phyloP scores from a whole-genome alignment of 495 filamentous ascomycete genomes.

The Zalerion maritima region DNA sequence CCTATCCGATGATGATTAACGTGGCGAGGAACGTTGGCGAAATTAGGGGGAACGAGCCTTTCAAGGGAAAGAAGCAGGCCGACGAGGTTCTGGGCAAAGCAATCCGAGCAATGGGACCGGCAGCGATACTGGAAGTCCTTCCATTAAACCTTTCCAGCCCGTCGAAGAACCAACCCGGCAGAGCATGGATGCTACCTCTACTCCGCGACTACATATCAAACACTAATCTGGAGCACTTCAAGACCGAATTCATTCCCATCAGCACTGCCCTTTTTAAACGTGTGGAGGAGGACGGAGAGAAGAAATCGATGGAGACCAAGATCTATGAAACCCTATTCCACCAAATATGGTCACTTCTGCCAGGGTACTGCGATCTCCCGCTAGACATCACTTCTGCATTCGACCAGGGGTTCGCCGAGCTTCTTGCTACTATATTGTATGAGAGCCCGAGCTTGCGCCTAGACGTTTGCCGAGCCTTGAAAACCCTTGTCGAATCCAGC shows the following conservation, averaged over 20 bases:
- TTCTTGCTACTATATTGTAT: conserved; percentile 82
- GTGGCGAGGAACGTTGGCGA: conserved; percentile 71
- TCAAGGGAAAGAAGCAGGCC: conserved; percentile 87
- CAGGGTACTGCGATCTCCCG: conserved; percentile 87
- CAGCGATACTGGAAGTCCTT: conserved; percentile 60
- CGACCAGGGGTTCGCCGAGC: conserved; percentile 82
- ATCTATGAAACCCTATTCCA: conserved; percentile 94
- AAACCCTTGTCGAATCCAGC: conserved; percentile 80
- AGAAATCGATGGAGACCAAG: conserved; percentile 88
- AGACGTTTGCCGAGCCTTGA: conserved; percentile 73
- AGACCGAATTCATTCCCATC: conserved; percentile 66
- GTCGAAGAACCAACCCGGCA: conserved; percentile 57
- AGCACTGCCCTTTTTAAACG: conserved; percentile 83
- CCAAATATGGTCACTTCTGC: conserved; percentile 89
- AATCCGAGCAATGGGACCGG: conserved; percentile 76
- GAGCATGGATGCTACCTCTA: conserved; percentile 89
- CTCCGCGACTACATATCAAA: conserved; percentile 74
- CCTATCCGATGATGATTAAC: conserved; percentile 56
- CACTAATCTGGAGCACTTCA: conserved; percentile 75
- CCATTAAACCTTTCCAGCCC: conserved; percentile 75
- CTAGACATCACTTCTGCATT: conserved; percentile 63
- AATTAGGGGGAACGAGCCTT: conserved; percentile 74
- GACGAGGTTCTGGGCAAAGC: conserved; percentile 79
- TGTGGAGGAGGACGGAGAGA: conserved; percentile 62
- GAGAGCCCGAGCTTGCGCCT: conserved; percentile 74